phyloP scores from a whole-genome alignment of 345 rosid genomes.

The Populus tremula region DNA sequence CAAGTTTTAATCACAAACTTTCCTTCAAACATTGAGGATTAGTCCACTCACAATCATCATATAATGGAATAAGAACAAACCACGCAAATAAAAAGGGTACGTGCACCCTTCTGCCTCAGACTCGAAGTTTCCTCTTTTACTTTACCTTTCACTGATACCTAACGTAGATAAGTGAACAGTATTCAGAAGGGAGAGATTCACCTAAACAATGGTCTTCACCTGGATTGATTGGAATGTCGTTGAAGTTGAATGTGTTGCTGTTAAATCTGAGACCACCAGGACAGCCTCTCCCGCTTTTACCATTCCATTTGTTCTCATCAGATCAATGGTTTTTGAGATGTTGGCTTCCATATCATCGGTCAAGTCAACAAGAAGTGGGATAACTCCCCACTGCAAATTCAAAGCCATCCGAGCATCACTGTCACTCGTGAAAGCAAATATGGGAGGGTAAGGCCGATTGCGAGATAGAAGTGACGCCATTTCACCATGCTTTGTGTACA shows the following conservation, averaged over 20 bases:
- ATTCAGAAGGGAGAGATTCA: neutral
- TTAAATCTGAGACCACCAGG: conserved; percentile 57
- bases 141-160: neutral
- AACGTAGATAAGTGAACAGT: neutral
- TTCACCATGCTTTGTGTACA: conserved; percentile 60
- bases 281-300: conserved; percentile 42
- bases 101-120: neutral
- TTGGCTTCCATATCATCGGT: conserved; percentile 60
- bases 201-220: conserved; percentile 48
- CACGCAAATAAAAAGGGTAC: neutral
- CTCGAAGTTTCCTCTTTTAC: neutral
- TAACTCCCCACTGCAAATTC: conserved; percentile 72
- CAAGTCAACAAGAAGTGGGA: conserved; percentile 42
- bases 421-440: conserved; percentile 55
- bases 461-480: conserved; percentile 75
- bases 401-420: conserved; percentile 50
- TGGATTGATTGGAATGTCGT: conserved; percentile 51
- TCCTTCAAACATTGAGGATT: too few species aligned
- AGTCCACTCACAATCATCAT: too few species aligned
- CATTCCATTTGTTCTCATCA: conserved; percentile 51
- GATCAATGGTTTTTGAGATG: conserved; percentile 38
- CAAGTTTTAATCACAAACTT: too few species aligned
- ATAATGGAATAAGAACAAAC: neutral
- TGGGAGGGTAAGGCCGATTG: conserved; percentile 68
- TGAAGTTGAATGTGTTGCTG: conserved; percentile 32